Base-by-base conservation (phyloP, 257 asterid species). In the Jasminum sambac region DNA sequence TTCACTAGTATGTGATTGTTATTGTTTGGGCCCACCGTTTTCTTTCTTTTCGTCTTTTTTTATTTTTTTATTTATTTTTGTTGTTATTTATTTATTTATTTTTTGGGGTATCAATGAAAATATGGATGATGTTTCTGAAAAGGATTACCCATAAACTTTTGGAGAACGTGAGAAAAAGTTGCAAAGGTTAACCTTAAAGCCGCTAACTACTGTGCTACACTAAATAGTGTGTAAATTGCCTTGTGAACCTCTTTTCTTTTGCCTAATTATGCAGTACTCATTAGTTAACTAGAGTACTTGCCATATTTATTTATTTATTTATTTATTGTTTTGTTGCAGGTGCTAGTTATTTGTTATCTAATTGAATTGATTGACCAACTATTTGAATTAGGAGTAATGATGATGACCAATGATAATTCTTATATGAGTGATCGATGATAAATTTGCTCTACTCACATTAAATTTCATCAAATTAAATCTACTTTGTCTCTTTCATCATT, bases 301-400 rank as follows among this genome's bases (percentile, higher is more conserved):
- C 8, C 16, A 58, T 41, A n/a, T n/a, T n/a, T n/a, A n/a, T n/a
- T n/a, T n/a, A n/a, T n/a, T n/a, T n/a, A n/a, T n/a, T n/a, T n/a
- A n/a, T n/a, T n/a, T n/a, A n/a, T n/a, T n/a, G n/a, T n/a, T n/a
- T n/a, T n/a, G n/a, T n/a, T n/a, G n/a, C n/a, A n/a, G n/a, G n/a
- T n/a, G n/a, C n/a, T n/a, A n/a, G n/a, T 26, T 67, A 13, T 25
- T 63, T 26, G 42, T 37, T 60, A 57, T 30, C n/a, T 10, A 8
- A 9, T 19, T 21, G 39, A 70, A 38, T 57, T 63, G 36, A 60
- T 71, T 67, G 59, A 37, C 25, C 62, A 42, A 67, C 21, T 48
- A 62, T 13, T 39, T 23, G 26, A 42, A 74, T 30, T 71, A 41
- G 38, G 38, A 77, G 57, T 66, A 26, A 63, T 40, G 44, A 6